Conservation (phyloP, 768 basidiomycete genomes). For the Phaeotremella fagi region DNA sequence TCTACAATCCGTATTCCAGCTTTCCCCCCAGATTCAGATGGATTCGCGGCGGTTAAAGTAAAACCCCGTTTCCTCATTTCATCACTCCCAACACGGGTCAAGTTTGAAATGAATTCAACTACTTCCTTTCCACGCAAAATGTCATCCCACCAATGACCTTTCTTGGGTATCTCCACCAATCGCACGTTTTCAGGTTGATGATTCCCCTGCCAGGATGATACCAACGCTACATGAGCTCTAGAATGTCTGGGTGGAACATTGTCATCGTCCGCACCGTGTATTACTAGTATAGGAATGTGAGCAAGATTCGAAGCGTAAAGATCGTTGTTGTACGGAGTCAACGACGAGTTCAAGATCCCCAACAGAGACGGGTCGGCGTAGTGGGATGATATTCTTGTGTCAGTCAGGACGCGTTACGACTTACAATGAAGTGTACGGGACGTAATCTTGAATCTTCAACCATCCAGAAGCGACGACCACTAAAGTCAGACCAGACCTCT, state of each 20-base stretch:
- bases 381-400: slow-evolving; percentile 50
- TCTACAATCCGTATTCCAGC: slow-evolving; percentile 65
- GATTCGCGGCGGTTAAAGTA: slow-evolving; percentile 68
- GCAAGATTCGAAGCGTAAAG: slow-evolving; percentile 73
- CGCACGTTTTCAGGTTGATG: slow-evolving; percentile 1
- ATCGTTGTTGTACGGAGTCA: slow-evolving; percentile 83
- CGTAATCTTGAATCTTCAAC: slow-evolving; percentile 81
- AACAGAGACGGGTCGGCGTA: slow-evolving; percentile 71
- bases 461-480: slow-evolving; percentile 76
- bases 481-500: too few species aligned
- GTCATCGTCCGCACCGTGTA: slow-evolving; percentile 70
- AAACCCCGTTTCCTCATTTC: slow-evolving; percentile 50
- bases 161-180: slow-evolving; percentile 24
- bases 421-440: slow-evolving; percentile 66
- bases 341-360: slow-evolving; percentile 65
- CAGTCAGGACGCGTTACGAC: slow-evolving; percentile 43
- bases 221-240: slow-evolving; percentile 59
- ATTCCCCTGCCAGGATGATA: slow-evolving; percentile 58
- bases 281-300: slow-evolving; percentile 63
- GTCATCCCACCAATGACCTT: slow-evolving; percentile 37
- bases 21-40: slow-evolving; percentile 64
- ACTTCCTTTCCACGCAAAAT: slow-evolving; percentile 54
- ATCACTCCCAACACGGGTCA: slow-evolving; percentile 7
- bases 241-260: slow-evolving; percentile 87
- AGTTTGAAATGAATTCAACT: slow-evolving; percentile 14